Evolutionary conservation across 345 rosid genomes (phyloP).

Genomic region (Populus deltoides): DNA sequence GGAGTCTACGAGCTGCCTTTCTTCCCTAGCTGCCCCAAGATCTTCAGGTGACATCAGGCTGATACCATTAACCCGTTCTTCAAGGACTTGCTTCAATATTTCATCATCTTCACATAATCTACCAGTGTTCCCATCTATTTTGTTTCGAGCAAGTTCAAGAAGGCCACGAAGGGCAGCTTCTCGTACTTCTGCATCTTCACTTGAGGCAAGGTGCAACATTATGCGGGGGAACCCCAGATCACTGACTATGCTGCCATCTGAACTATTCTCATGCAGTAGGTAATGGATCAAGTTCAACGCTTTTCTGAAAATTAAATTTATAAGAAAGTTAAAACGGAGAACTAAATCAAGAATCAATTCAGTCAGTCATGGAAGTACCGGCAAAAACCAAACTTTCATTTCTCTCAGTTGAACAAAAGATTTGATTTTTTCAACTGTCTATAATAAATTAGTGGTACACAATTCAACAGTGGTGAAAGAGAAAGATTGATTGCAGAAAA

Average conservation of each 20-base stretch:
- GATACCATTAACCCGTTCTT: slow-evolving; percentile 59
- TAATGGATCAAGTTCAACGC: slow-evolving; percentile 86
- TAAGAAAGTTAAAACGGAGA: not conserved
- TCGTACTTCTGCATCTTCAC: slow-evolving; percentile 66
- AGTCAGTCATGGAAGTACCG: not conserved
- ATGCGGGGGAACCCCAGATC: slow-evolving; percentile 79
- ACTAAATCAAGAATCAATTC: not conserved
- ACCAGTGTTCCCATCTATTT: slow-evolving; percentile 31
- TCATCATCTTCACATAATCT: slow-evolving; percentile 47
- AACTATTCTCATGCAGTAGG: slow-evolving; percentile 67
- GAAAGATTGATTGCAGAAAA: not conserved
- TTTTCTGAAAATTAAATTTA: slow-evolving; percentile 51
- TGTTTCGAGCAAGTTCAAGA: slow-evolving; percentile 58
- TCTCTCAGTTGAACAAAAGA: not conserved
- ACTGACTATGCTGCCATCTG: slow-evolving; percentile 55
- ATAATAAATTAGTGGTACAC: not conserved
- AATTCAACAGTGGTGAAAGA: not conserved
- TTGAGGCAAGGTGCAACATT: slow-evolving; percentile 78
- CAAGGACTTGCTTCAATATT: slow-evolving; percentile 65
- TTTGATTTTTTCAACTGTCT: not conserved
- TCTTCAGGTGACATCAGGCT: slow-evolving; percentile 69
- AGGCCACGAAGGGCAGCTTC: slow-evolving; percentile 82
- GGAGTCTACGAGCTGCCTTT: slow-evolving; percentile 72
- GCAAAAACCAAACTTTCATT: not conserved
- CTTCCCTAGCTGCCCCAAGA: slow-evolving; percentile 76